Conservation (phyloP, 768 basidiomycete species). For the Leccinum disarticulatum region DNA sequence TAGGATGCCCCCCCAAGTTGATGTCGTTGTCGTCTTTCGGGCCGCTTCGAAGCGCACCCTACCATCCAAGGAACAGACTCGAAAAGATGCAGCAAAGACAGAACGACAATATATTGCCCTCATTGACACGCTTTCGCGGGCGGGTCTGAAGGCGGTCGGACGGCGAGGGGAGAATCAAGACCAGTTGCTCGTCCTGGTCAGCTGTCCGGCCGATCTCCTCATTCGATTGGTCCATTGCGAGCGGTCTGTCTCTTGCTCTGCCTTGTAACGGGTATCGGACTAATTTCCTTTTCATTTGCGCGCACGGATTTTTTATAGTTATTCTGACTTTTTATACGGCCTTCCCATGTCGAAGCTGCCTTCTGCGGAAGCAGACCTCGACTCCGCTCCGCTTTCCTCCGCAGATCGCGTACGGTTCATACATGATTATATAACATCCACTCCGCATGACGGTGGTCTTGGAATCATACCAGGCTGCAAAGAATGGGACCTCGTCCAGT, state of each 20-base stretch:
- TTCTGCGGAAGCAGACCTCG: conserved; percentile 41
- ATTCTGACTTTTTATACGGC: conserved; percentile 75
- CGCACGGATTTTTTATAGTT: conserved; percentile 36
- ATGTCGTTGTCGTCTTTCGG: conserved; percentile 73
- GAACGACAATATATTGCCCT: conserved; percentile 69
- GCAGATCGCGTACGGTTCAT: conserved; percentile 84
- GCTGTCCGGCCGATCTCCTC: conserved; percentile 62
- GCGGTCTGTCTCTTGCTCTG: conserved; percentile 48
- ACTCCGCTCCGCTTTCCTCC: conserved; percentile 51
- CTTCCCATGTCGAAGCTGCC: conserved; percentile 57
- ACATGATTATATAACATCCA: conserved; percentile 67
- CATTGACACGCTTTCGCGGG: conserved; percentile 56
- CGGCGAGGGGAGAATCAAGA: conserved; percentile 75
- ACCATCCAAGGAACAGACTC: conserved; percentile 59
- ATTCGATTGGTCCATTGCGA: conserved; percentile 68
- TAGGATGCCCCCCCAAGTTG: conserved; percentile 55
- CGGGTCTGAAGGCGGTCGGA: conserved; percentile 70
- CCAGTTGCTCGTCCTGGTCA: conserved; percentile 74
- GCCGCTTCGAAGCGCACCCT: conserved; percentile 40
- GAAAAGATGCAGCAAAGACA: conserved; percentile 61
- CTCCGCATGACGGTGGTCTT: conserved; percentile 74
- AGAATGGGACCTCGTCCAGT: conserved; percentile 80
- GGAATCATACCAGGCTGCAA: conserved; percentile 71
- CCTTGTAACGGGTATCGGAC: background rate
- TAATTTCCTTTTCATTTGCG: background rate